Evolutionary conservation across 345 rosid species (phyloP).

Genomic region (Syzygium aqueum): DNA sequence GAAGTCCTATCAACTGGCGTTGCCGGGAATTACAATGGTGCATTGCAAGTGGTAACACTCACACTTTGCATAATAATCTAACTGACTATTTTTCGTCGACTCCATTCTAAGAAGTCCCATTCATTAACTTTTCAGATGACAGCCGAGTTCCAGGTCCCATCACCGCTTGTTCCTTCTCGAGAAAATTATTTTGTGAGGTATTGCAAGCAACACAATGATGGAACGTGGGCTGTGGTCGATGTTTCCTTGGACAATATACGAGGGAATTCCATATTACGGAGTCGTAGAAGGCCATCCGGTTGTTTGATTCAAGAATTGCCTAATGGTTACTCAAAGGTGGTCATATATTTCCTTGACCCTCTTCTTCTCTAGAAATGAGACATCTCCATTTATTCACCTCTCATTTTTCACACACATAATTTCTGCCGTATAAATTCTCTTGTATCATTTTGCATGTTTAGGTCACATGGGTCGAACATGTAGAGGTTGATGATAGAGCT

Average conservation of each 20-base stretch:
- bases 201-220: constrained; percentile 77
- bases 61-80: neutral
- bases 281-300: constrained; percentile 89
- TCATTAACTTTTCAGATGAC: constrained; percentile 45
- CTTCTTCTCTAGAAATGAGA: neutral
- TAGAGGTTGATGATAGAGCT: constrained; percentile 69
- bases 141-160: constrained; percentile 88
- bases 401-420: neutral
- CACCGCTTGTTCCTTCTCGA: constrained; percentile 80
- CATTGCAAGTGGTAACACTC: constrained; percentile 81
- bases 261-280: constrained; percentile 32
- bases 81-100: neutral
- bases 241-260: constrained; percentile 73
- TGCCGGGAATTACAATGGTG: constrained; percentile 96
- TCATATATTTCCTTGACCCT: neutral
- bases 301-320: constrained; percentile 86
- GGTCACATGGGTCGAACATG: constrained; percentile 93
- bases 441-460: neutral
- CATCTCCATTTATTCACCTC: neutral
- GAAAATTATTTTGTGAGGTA: constrained; percentile 83
- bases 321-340: constrained; percentile 92
- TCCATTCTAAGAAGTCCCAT: neutral
- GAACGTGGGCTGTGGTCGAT: constrained; percentile 91
- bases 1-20: constrained; percentile 92
- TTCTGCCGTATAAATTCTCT: neutral